phyloP scores from a whole-genome alignment of 1,284 basidiomycete species.

The Ustilago bromivora region DNA sequence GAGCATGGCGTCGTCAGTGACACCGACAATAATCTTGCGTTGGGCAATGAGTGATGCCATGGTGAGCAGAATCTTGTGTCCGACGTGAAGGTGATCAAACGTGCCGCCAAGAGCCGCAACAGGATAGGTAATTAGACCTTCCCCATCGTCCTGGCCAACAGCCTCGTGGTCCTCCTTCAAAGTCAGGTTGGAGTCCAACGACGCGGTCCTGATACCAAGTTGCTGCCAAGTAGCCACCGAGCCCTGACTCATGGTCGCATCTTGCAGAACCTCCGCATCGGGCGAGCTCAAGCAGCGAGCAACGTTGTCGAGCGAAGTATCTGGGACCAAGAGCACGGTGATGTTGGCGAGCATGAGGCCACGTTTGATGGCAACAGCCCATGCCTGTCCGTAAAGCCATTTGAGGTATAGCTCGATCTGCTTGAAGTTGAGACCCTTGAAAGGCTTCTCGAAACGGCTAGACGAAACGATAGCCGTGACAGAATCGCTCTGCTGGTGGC shows the following conservation, averaged over 20 bases:
- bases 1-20: constrained; percentile 82
- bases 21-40: constrained; percentile 86
- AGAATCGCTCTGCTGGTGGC: constrained; percentile 23
- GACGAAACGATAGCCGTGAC: constrained; percentile 41
- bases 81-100: constrained; percentile 96
- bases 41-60: constrained; percentile 86
- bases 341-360: constrained; percentile 56
- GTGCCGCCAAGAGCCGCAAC: constrained; percentile 78
- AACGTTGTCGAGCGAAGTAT: constrained; percentile 8
- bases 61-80: constrained; percentile 95
- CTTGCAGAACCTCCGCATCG: constrained; percentile 18
- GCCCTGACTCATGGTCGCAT: constrained; percentile 6
- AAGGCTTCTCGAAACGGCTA: constrained; percentile 30
- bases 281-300: constrained; percentile 6
- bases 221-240: constrained; percentile 12
- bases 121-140: constrained; percentile 29
- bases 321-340: constrained; percentile 53
- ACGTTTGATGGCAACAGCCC: constrained; percentile 55
- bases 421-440: constrained; percentile 37
- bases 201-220: neutral
- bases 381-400: constrained; percentile 61
- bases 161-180: constrained; percentile 6
- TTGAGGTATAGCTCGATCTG: constrained; percentile 61
- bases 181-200: constrained; percentile 15
- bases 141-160: constrained; percentile 37